These are phyloP conservation scores for Mucor ambiguus DNA, from an alignment of 371 early-diverging fungal species.

Conservation along the genomic window DNA sequence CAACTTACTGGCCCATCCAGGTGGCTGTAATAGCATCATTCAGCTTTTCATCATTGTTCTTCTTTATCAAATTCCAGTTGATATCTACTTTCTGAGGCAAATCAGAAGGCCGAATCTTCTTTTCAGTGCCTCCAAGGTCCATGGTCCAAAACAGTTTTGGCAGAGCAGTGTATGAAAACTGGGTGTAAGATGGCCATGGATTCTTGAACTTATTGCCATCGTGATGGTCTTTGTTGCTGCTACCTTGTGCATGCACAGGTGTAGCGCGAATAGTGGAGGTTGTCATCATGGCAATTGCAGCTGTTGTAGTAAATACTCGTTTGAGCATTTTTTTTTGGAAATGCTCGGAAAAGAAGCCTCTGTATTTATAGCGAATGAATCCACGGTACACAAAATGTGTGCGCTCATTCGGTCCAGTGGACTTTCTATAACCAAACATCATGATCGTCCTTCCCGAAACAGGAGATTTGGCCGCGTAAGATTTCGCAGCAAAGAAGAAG, in stretches of 20 bases:
- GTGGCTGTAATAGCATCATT: constrained; percentile 30
- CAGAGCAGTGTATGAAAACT: neutral
- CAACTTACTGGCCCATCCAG: constrained; percentile 47
- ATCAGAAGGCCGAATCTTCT: constrained; percentile 4
- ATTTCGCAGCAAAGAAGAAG: neutral
- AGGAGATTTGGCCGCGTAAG: neutral
- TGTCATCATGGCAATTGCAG: neutral
- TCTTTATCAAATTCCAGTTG: constrained; percentile 25
- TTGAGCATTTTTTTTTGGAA: neutral
- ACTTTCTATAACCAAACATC: neutral
- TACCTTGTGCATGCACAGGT: constrained; percentile 16
- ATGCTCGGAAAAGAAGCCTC: neutral
- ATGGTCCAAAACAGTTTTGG: neutral
- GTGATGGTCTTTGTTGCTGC: constrained; percentile 21
- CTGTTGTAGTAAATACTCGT: constrained; percentile 2
- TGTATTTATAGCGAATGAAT: neutral
- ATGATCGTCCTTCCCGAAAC: neutral
- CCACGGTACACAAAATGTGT: neutral
- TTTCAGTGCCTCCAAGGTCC: neutral
- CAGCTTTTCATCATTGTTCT: constrained; percentile 17
- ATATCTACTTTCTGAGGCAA: constrained; percentile 25
- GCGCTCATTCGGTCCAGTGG: neutral
- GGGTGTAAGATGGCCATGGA: constrained; percentile 30
- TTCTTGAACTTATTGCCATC: constrained; percentile 18
- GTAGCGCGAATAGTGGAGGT: neutral